Conservation (phyloP, 1,284 basidiomycete species). For the Fomitopsis palustris region DNA sequence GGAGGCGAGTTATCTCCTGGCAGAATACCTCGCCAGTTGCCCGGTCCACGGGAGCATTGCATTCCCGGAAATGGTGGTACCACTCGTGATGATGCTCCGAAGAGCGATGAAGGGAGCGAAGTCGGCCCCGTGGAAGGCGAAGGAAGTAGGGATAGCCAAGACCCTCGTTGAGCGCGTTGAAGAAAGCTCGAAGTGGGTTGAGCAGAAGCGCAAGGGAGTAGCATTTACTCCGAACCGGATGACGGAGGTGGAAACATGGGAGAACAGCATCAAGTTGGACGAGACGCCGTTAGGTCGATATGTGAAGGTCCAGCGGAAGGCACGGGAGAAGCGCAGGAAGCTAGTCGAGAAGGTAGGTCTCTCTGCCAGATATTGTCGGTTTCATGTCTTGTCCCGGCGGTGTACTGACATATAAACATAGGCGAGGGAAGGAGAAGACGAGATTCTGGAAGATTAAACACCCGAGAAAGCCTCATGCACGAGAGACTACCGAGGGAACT, state of each 20-base stretch:
- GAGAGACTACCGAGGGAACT: not conserved
- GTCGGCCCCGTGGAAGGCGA: constrained; percentile 36
- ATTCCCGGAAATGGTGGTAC: constrained; percentile 93
- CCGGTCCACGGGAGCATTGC: constrained; percentile 78
- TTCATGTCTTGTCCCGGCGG: constrained; percentile 1
- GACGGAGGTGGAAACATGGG: constrained; percentile 72
- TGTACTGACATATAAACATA: constrained; percentile 25
- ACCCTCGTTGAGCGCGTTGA: constrained; percentile 82
- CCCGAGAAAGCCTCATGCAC: not conserved
- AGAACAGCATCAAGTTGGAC: constrained; percentile 56
- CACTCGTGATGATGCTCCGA: constrained; percentile 70
- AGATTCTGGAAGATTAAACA: constrained; percentile 56
- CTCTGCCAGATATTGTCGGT: not conserved
- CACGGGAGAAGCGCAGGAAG: constrained; percentile 71
- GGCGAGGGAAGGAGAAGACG: constrained; percentile 67
- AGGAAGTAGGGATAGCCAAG: constrained; percentile 65
- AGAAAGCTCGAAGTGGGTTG: constrained; percentile 77
- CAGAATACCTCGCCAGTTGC: constrained; percentile 71
- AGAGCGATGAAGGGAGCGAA: constrained; percentile 65
- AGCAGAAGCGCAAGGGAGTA: constrained; percentile 64
- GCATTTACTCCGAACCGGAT: constrained; percentile 72
- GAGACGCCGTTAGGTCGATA: constrained; percentile 80
- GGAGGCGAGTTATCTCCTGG: constrained; percentile 76
- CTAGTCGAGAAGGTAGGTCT: constrained; percentile 70
- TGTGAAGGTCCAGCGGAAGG: constrained; percentile 77